Conservation (phyloP, 352 stramenopile genomes). For the Pythium rhizo-oryzae region DNA sequence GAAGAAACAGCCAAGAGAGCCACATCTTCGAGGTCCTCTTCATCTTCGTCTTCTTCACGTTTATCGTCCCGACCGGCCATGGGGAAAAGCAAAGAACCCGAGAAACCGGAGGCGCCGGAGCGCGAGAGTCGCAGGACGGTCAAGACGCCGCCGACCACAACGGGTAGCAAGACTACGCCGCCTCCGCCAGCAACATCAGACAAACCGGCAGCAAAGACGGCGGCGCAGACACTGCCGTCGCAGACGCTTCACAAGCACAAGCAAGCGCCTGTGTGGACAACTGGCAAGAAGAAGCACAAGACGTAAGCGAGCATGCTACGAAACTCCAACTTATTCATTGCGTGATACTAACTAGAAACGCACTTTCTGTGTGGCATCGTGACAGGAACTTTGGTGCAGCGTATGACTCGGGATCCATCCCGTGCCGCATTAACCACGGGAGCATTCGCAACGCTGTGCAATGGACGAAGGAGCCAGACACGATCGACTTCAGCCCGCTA, state of each 20-base stretch:
- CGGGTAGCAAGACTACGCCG: neutral
- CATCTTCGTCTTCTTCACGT: constrained; percentile 12
- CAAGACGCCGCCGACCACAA: constrained; percentile 25
- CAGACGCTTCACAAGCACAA: constrained; percentile 71
- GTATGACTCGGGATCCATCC: constrained; percentile 70
- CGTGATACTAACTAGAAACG: neutral
- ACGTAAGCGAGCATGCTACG: constrained; percentile 36
- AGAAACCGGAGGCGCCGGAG: constrained; percentile 24
- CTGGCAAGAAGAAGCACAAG: constrained; percentile 77
- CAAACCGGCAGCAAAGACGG: constrained; percentile 24
- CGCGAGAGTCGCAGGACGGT: constrained; percentile 17
- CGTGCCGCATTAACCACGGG: constrained; percentile 81
- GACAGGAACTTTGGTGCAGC: constrained; percentile 70
- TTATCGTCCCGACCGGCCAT: neutral
- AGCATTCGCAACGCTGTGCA: constrained; percentile 75
- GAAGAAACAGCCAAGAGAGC: constrained; percentile 14
- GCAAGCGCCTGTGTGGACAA: constrained; percentile 66
- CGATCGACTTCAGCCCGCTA: constrained; percentile 62
- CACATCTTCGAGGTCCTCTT: constrained; percentile 20
- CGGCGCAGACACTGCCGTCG: constrained; percentile 50
- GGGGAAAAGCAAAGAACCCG: constrained; percentile 19
- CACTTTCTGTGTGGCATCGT: neutral
- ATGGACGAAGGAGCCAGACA: constrained; percentile 67
- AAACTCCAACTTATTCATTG: neutral
- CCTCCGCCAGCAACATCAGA: neutral